Evolutionary conservation across 108 stramenopile genomes (phyloP).

Genomic region (Heterococcus sp.): DNA sequence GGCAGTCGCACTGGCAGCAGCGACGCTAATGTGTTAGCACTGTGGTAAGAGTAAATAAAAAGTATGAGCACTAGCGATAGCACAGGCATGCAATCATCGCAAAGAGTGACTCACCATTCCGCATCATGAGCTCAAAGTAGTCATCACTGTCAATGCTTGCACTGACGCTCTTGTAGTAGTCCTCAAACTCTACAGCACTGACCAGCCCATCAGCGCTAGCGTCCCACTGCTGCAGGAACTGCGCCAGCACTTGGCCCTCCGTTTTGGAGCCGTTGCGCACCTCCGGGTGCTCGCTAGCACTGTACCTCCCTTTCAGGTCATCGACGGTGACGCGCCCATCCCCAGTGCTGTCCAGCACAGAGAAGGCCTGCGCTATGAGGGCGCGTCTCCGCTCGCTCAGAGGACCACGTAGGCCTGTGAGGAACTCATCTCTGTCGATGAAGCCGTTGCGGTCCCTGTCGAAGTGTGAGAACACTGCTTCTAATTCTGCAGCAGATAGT

Average conservation of each 20-base stretch:
- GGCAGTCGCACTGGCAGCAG: no score
- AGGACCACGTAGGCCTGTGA: slow-evolving; percentile 48
- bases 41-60: no score
- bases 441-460: slow-evolving; percentile 49
- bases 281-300: slow-evolving; percentile 41
- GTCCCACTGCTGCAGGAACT: slow-evolving; percentile 52
- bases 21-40: no score
- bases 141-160: slow-evolving; percentile 55
- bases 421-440: slow-evolving; percentile 52
- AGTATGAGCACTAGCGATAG: no score
- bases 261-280: slow-evolving; percentile 5
- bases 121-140: slow-evolving; percentile 57
- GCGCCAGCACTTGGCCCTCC: slow-evolving; percentile 20
- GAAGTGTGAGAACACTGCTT: slow-evolving; percentile 37
- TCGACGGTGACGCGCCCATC: slow-evolving; percentile 44
- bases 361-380: neutral
- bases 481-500: slow-evolving; percentile 18
- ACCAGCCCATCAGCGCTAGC: slow-evolving; percentile 38
- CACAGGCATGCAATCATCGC: no score
- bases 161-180: slow-evolving; percentile 55
- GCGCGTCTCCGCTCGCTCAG: slow-evolving; percentile 14
- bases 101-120: no score
- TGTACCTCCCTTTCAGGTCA: slow-evolving; percentile 37
- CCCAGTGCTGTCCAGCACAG: slow-evolving; percentile 2
- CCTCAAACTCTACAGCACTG: slow-evolving; percentile 47